These are phyloP conservation scores for Choanephora cucurbitarum DNA, from an alignment of 371 early-diverging fungal species.

Conservation along the genomic window DNA sequence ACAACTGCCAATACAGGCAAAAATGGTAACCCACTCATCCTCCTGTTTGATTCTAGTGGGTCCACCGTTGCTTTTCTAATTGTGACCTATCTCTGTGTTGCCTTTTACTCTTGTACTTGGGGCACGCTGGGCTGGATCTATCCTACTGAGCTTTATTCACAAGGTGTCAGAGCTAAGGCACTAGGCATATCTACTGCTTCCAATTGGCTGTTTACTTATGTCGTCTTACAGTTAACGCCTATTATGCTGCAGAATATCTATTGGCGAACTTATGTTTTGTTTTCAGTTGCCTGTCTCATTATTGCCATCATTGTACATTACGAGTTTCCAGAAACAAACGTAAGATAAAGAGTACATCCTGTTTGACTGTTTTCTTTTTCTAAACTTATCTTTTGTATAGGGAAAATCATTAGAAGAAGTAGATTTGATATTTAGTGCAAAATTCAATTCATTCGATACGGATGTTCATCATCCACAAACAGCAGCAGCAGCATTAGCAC, in stretches of 20 bases:
- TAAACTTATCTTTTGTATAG: constrained; percentile 15
- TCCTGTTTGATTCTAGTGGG: constrained; percentile 35
- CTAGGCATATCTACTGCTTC: constrained; percentile 84
- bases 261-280: constrained; percentile 69
- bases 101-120: constrained; percentile 84
- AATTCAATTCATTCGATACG: constrained; percentile 45
- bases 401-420: constrained; percentile 56
- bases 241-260: constrained; percentile 62
- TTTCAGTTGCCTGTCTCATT: constrained; percentile 59
- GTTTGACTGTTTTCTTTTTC: background rate
- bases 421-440: constrained; percentile 48
- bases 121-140: constrained; percentile 94
- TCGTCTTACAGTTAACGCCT: constrained; percentile 65
- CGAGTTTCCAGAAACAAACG: constrained; percentile 86
- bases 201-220: constrained; percentile 87
- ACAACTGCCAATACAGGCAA: constrained; percentile 11
- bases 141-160: constrained; percentile 87
- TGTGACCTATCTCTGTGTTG: constrained; percentile 73
- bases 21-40: constrained; percentile 24
- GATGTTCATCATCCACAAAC: constrained; percentile 52
- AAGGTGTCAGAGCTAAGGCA: constrained; percentile 80
- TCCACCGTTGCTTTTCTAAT: constrained; percentile 62
- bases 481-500: constrained; percentile 46
- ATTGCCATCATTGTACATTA: constrained; percentile 62
- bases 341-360: constrained; percentile 10